These are phyloP conservation scores for Apophysomyces variabilis DNA, from an alignment of 371 early-diverging fungal genomes.

Conservation along the genomic window DNA sequence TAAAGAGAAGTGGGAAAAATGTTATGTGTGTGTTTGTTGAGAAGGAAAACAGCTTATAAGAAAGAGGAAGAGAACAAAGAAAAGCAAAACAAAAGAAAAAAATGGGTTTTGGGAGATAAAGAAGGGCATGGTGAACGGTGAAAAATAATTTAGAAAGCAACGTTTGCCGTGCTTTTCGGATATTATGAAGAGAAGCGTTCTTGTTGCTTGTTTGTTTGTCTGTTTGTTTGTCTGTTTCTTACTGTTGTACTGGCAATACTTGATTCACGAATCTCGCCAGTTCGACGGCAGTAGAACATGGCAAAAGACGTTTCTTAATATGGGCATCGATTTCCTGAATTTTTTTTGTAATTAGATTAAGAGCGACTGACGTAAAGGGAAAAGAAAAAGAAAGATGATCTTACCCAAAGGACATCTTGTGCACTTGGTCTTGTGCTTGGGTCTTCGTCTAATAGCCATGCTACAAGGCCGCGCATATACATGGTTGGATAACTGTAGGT, in stretches of 20 bases:
- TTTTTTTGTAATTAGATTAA: no score
- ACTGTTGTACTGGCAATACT: conserved; percentile 20
- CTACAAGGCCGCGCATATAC: conserved; percentile 55
- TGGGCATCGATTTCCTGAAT: conserved; percentile 43
- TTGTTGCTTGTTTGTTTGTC: no score
- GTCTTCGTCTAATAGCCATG: conserved; percentile 51
- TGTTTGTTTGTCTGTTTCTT: background rate
- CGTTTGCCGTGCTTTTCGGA: background rate
- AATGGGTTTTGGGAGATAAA: background rate
- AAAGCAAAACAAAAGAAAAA: background rate
- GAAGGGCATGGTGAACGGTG: conserved; percentile 20
- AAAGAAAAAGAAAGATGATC: background rate
- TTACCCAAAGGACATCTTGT: conserved; percentile 34
- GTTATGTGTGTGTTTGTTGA: no score
- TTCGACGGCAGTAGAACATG: conserved; percentile 37
- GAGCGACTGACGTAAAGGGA: background rate
- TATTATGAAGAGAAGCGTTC: background rate
- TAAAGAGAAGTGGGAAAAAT: background rate
- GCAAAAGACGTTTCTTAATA: conserved; percentile 37
- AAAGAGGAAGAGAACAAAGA: background rate
- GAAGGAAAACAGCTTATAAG: conserved; percentile 6
- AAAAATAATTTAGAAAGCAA: conserved; percentile 12
- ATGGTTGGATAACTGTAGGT: conserved; percentile 50
- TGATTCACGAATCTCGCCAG: conserved; percentile 40
- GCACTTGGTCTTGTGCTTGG: conserved; percentile 45